Evolutionary conservation across 164 flowering plant genomes (phyloP).

Genomic region (Litsea cubeba): DNA sequence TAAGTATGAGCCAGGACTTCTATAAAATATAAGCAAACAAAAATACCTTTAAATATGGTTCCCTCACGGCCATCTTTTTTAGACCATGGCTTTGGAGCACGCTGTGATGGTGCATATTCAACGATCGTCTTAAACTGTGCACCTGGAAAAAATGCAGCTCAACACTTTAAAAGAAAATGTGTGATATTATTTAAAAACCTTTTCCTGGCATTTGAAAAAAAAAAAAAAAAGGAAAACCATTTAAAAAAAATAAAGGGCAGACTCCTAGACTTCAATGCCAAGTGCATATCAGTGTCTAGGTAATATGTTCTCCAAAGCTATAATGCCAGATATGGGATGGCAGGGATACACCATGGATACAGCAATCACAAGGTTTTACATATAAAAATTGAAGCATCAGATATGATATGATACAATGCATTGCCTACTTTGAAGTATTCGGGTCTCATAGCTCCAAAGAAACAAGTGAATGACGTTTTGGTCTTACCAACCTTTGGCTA

Average conservation of each 20-base stretch:
- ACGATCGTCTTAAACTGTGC: constrained; percentile 66
- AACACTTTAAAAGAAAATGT: background rate
- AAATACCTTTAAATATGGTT: constrained; percentile 66
- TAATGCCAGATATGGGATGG: no score
- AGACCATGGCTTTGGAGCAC: constrained; percentile 58
- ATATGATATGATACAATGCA: no score
- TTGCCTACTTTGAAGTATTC: no score
- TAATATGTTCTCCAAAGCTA: background rate
- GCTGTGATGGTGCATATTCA: constrained; percentile 94
- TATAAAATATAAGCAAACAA: background rate
- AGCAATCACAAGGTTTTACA: no score
- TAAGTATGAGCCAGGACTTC: background rate
- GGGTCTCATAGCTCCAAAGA: background rate
- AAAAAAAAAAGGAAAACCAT: background rate
- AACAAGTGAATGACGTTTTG: background rate
- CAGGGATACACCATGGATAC: no score
- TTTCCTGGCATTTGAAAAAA: background rate
- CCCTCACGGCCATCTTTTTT: constrained; percentile 95
- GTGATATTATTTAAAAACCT: no score
- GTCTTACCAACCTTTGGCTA: background rate
- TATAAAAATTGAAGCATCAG: no score
- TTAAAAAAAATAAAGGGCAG: background rate
- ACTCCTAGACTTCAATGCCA: no score
- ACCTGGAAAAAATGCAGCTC: constrained; percentile 34
- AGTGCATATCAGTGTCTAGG: background rate